phyloP scores from a whole-genome alignment of 192 early-diverging fungal species.

The Rhizoclosmatium sp. region DNA sequence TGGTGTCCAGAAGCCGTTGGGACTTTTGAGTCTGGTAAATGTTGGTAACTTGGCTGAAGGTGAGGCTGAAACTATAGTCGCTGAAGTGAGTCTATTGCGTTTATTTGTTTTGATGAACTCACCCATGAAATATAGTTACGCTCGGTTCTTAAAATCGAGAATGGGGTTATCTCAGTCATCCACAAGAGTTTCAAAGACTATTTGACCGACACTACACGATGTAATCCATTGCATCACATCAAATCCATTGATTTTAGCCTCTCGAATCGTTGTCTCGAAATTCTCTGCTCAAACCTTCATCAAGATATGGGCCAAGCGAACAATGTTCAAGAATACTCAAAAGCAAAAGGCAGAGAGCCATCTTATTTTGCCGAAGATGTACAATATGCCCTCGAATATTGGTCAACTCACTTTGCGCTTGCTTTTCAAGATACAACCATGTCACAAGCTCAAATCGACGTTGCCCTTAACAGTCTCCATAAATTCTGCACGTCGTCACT shows the following conservation, averaged over 20 bases:
- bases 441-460: not conserved
- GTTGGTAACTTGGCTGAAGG: not conserved
- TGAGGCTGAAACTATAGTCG: conserved; percentile 15
- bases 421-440: not conserved
- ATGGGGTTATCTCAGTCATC: conserved; percentile 10
- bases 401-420: conserved; percentile 3
- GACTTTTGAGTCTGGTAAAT: not conserved
- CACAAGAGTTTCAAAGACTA: conserved; percentile 27
- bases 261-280: not conserved
- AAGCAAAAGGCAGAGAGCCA: not conserved
- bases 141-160: conserved; percentile 17
- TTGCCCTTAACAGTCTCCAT: not conserved
- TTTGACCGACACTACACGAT: not conserved
- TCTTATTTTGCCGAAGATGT: not conserved
- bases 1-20: conserved; percentile 11
- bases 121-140: not conserved
- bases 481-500: not conserved
- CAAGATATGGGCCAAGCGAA: conserved; percentile 4
- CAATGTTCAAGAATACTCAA: not conserved
- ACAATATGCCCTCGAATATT: not conserved
- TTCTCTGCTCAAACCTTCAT: not conserved
- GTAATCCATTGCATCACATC: conserved; percentile 4
- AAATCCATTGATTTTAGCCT: not conserved
- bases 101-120: not conserved
- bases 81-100: conserved; percentile 6